These are phyloP conservation scores for Russula olivacea DNA, from an alignment of 768 basidiomycete genomes.

Conservation along the genomic window DNA sequence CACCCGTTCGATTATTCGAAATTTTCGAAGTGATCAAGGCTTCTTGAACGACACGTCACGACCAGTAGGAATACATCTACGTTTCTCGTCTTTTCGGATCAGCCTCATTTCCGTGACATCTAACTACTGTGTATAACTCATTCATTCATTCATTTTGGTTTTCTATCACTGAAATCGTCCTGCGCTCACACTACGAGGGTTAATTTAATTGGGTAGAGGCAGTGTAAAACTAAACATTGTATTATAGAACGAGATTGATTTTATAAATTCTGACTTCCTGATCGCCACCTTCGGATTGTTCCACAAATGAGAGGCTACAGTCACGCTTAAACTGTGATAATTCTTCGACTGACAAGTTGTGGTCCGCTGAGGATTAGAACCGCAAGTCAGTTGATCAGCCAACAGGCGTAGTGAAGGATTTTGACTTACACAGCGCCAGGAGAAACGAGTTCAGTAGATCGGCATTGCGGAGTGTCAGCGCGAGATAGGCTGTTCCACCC, in stretches of 20 bases:
- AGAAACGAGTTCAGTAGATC: conserved; percentile 18
- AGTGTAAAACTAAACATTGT: neutral
- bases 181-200: neutral
- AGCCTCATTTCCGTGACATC: neutral
- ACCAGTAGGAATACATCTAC: neutral
- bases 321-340: neutral
- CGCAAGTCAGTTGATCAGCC: neutral
- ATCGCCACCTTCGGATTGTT: conserved; percentile 16
- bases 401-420: neutral
- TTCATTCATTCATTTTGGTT: neutral
- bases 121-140: neutral
- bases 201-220: too few species aligned
- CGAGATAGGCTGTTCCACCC: conserved; percentile 18
- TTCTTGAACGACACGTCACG: neutral
- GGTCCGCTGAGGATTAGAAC: conserved; percentile 6
- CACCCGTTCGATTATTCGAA: conserved; percentile 18
- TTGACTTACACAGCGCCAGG: conserved; percentile 11
- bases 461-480: conserved; percentile 21
- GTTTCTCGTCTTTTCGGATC: neutral
- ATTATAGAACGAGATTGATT: conserved; percentile 1
- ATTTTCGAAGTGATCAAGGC: conserved; percentile 23
- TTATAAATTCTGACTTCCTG: conserved; percentile 14
- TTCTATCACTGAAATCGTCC: neutral
- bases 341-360: conserved; percentile 14
- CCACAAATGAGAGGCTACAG: conserved; percentile 3